Evolutionary conservation across 1,139 yeast genomes (phyloP).

Genomic region (Debaryomycetaceae sp.): DNA sequence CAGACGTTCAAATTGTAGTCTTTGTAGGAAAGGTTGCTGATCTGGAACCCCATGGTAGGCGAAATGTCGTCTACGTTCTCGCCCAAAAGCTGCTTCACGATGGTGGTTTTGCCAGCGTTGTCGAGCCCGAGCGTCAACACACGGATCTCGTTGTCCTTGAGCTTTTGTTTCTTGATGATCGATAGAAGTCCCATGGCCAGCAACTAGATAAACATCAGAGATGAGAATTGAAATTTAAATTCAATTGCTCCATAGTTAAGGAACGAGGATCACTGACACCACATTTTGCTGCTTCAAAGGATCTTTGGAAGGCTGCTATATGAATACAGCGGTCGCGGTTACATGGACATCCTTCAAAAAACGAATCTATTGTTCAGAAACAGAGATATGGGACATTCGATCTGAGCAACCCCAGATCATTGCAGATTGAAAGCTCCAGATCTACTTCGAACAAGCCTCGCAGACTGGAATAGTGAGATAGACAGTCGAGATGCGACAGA

Average conservation of each 20-base stretch:
- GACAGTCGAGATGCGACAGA: conserved; percentile 5
- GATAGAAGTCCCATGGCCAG: conserved; percentile 73
- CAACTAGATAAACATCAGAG: background rate
- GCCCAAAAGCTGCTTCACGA: conserved; percentile 63
- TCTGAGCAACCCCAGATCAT: background rate
- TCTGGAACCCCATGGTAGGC: conserved; percentile 54
- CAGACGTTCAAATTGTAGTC: conserved; percentile 47
- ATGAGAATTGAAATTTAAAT: background rate
- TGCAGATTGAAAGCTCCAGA: background rate
- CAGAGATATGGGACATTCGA: background rate
- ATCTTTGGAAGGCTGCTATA: background rate
- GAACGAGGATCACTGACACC: too few species aligned
- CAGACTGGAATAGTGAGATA: background rate
- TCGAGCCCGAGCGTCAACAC: conserved; percentile 80
- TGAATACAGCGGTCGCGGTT: background rate
- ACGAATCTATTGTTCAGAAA: background rate
- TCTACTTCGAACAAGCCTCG: background rate
- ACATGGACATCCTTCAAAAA: background rate
- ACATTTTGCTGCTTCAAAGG: background rate
- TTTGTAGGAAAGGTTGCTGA: conserved; percentile 37
- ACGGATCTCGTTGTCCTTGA: conserved; percentile 74
- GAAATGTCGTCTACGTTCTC: conserved; percentile 33
- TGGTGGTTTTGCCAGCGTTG: conserved; percentile 84
- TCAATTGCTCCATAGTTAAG: background rate
- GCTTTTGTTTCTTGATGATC: conserved; percentile 76